phyloP scores from a whole-genome alignment of 495 filamentous ascomycete genomes.

The Penicillium bovifimosum region DNA sequence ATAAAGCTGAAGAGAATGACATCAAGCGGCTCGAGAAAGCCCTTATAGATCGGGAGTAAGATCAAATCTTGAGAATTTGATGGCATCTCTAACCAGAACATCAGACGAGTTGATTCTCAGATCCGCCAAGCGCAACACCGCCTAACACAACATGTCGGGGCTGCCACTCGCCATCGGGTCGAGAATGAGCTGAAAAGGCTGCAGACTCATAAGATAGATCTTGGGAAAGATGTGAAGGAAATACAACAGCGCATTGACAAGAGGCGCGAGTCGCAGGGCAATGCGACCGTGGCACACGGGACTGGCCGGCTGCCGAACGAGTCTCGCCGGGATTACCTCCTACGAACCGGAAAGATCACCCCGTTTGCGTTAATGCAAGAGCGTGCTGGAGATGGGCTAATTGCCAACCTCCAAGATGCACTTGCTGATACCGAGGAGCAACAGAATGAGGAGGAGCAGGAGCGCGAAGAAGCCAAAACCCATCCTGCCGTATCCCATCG shows the following conservation, averaged over 20 bases:
- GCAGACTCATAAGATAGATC: slow-evolving; percentile 52
- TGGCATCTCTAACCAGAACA: slow-evolving; percentile 7
- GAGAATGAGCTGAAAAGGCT: slow-evolving; percentile 59
- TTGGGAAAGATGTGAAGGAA: slow-evolving; percentile 66
- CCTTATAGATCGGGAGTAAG: slow-evolving; percentile 52
- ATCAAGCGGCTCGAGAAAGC: slow-evolving; percentile 80
- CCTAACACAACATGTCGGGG: slow-evolving; percentile 42
- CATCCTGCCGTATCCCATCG: slow-evolving; percentile 64
- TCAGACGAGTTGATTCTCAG: slow-evolving; percentile 43
- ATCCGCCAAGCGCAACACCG: slow-evolving; percentile 47
- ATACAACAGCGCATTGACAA: slow-evolving; percentile 75
- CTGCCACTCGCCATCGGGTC: slow-evolving; percentile 43
- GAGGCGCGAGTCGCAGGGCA: slow-evolving; percentile 51
- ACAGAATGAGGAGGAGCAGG: slow-evolving; percentile 48
- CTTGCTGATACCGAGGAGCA: slow-evolving; percentile 72
- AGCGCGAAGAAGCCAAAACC: slow-evolving; percentile 38
- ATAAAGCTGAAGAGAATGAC: slow-evolving; percentile 83
- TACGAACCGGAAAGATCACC: slow-evolving; percentile 95
- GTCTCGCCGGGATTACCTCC: slow-evolving; percentile 79
- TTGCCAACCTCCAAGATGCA: slow-evolving; percentile 62
- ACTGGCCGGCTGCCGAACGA: slow-evolving; percentile 66
- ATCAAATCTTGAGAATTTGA: not conserved
- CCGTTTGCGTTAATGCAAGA: slow-evolving; percentile 74
- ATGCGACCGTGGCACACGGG: slow-evolving; percentile 33
- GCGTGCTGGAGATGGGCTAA: slow-evolving; percentile 45